phyloP scores from a whole-genome alignment of 2,329 filamentous ascomycete species.

The Stachybotrys chartarum region DNA sequence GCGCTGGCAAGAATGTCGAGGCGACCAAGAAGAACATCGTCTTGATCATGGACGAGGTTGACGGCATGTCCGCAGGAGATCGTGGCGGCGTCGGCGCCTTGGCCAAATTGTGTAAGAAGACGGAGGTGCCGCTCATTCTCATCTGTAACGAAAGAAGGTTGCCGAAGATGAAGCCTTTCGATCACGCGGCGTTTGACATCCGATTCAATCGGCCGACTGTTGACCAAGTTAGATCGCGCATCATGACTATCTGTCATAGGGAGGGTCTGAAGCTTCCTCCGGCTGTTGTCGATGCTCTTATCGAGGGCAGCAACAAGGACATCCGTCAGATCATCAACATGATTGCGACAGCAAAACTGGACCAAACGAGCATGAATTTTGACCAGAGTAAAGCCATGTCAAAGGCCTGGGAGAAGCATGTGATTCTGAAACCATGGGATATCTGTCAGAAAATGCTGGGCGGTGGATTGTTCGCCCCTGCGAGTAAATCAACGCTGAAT shows the following conservation, averaged over 20 bases:
- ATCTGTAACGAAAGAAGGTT: slow-evolving; percentile 93
- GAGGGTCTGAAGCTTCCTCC: slow-evolving; percentile 82
- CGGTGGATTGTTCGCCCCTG: slow-evolving; percentile 75
- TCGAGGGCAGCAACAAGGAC: slow-evolving; percentile 91
- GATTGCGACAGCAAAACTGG: slow-evolving; percentile 88
- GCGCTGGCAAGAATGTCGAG: slow-evolving; percentile 74
- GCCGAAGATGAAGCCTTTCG: slow-evolving; percentile 98
- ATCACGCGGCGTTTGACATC: slow-evolving; percentile 75
- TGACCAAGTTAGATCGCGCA: slow-evolving; percentile 82
- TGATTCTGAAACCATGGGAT: slow-evolving; percentile 96
- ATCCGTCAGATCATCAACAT: slow-evolving; percentile 99
- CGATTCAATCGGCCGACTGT: slow-evolving; percentile 84
- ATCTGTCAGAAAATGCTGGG: slow-evolving; percentile 90
- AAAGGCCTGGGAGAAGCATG: slow-evolving; percentile 97
- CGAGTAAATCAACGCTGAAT: slow-evolving; percentile 81
- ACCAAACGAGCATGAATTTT: slow-evolving; percentile 71
- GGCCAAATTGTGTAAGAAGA: slow-evolving; percentile 92
- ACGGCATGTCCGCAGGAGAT: slow-evolving; percentile 97
- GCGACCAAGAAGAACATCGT: slow-evolving; percentile 84
- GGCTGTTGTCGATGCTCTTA: slow-evolving; percentile 82
- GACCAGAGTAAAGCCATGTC: slow-evolving; percentile 90
- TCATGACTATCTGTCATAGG: slow-evolving; percentile 91
- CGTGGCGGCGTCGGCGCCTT: slow-evolving; percentile 91
- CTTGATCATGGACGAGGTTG: slow-evolving; percentile 97
- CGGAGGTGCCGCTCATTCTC: slow-evolving; percentile 86